A percentile compares a stretch with the other conserved stretches of the same genome.
These are phyloP conservation scores for Bruguiera gymnorhiza DNA, from an alignment of 345 rosid genomes.

Conservation along the genomic window DNA sequence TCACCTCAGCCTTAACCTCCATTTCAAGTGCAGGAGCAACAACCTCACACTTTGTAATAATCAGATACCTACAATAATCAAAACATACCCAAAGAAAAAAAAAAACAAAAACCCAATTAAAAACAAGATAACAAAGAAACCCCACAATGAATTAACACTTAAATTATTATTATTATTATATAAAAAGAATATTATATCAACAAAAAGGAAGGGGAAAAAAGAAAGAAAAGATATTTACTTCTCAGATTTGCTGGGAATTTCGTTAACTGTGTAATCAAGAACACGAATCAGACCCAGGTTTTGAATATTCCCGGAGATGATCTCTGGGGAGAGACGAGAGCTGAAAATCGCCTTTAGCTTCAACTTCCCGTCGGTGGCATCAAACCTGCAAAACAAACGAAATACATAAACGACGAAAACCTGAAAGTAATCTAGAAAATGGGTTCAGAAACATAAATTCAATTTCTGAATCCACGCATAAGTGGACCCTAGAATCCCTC, in stretches of 20 bases:
- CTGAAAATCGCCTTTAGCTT: slow-evolving; percentile 63
- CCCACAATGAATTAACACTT: neutral
- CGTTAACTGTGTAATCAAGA: slow-evolving; percentile 71
- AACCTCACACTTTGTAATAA: slow-evolving; percentile 68
- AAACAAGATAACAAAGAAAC: neutral
- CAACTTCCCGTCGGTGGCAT: slow-evolving; percentile 72
- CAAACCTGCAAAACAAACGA: slow-evolving; percentile 44
- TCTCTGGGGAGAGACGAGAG: slow-evolving; percentile 55
- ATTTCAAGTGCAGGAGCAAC: slow-evolving; percentile 65
- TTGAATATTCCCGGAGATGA: slow-evolving; percentile 65
- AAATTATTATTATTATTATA: neutral
- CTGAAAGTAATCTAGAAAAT: no score
- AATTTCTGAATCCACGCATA: neutral
- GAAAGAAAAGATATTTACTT: slow-evolving; percentile 33
- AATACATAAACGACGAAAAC: no score
- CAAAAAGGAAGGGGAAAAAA: neutral
- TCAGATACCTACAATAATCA: slow-evolving; percentile 48
- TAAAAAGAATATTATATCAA: neutral
- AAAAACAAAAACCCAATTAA: neutral
- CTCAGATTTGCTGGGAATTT: slow-evolving; percentile 76
- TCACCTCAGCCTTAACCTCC: slow-evolving; percentile 42
- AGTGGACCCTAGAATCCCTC: no score
- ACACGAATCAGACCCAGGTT: slow-evolving; percentile 67
- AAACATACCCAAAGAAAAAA: neutral
- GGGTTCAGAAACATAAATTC: neutral